These are phyloP conservation scores for Bothriochloa decipiens DNA, from an alignment of 176 grass and related monocot species.

Conservation along the genomic window DNA sequence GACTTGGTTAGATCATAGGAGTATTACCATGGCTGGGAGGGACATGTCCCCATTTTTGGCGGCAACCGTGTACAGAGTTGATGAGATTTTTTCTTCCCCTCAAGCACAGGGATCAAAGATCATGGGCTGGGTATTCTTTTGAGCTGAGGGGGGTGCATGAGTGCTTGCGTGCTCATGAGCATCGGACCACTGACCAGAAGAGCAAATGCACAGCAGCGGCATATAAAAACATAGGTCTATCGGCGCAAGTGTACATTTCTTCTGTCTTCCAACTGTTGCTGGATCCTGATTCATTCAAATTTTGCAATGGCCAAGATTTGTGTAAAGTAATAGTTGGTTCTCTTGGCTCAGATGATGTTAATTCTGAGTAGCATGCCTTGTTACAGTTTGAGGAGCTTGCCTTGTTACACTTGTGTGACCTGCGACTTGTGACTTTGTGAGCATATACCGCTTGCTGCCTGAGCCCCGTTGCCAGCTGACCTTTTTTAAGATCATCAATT, in stretches of 20 bases:
- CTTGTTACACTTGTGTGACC: no score
- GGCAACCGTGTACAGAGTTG: background rate
- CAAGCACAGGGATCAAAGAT: background rate
- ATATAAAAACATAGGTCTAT: conserved; percentile 18
- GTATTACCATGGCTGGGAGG: conserved; percentile 24
- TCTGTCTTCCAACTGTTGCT: conserved; percentile 7
- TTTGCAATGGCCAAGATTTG: background rate
- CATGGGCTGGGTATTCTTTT: conserved; percentile 31
- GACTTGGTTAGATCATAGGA: conserved; percentile 22
- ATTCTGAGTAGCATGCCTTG: background rate
- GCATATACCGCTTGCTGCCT: no score
- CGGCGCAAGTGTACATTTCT: conserved; percentile 16
- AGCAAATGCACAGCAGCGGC: conserved; percentile 5
- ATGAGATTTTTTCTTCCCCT: background rate
- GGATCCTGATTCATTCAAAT: background rate
- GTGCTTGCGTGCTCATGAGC: background rate
- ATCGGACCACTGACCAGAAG: background rate
- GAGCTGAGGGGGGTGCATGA: conserved; percentile 6
- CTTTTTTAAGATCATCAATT: no score
- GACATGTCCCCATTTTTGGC: conserved; percentile 2
- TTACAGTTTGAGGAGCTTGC: no score
- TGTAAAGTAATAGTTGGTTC: conserved; percentile 19
- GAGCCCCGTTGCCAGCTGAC: no score
- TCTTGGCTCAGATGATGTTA: background rate
- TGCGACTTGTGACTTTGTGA: no score